A percentile compares a stretch with the other conserved stretches of the same genome.
These are phyloP conservation scores for Rhodotorula kratochvilovae DNA, from an alignment of 768 basidiomycete species.

Conservation along the genomic window DNA sequence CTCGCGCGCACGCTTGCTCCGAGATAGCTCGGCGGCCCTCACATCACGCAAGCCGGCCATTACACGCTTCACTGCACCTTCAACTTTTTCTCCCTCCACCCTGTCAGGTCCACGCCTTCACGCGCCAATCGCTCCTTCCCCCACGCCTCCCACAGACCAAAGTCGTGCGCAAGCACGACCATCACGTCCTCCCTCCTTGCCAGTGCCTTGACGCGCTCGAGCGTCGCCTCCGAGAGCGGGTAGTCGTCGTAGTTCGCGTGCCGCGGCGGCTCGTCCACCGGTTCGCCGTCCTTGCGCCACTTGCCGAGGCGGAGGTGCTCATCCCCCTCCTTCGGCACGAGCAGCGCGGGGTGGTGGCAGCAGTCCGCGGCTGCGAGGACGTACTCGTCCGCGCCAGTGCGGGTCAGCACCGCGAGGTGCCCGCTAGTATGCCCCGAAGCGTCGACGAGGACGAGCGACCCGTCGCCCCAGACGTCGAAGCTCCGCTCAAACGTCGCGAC, in stretches of 20 bases:
- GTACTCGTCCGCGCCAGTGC: constrained; percentile 22
- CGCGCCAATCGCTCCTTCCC: constrained; percentile 26
- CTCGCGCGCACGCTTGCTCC: no score
- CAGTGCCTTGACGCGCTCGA: constrained; percentile 25
- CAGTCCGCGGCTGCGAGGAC: constrained; percentile 35
- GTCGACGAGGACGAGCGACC: constrained; percentile 14
- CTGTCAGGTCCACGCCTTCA: constrained; percentile 81
- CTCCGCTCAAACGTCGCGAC: constrained; percentile 27
- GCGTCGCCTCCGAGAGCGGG: constrained; percentile 4
- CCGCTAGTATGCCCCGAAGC: constrained; percentile 27
- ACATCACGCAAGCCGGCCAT: no score
- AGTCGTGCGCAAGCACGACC: constrained; percentile 34
- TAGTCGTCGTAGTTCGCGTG: constrained; percentile 32
- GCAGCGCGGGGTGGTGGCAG: constrained; percentile 22
- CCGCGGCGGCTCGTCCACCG: not conserved
- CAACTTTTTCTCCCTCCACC: constrained; percentile 81
- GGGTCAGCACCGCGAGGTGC: constrained; percentile 25
- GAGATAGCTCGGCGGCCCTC: no score
- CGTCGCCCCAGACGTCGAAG: constrained; percentile 34
- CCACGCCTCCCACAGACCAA: constrained; percentile 31
- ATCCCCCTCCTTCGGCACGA: not conserved
- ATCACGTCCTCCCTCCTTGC: constrained; percentile 15
- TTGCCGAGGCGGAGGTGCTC: constrained; percentile 5
- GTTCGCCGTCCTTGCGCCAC: constrained; percentile 6
- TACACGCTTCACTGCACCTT: constrained; percentile 50